Evolutionary conservation across 2,329 filamentous ascomycete species (phyloP).

Genomic region (Coniochaeta sp.): DNA sequence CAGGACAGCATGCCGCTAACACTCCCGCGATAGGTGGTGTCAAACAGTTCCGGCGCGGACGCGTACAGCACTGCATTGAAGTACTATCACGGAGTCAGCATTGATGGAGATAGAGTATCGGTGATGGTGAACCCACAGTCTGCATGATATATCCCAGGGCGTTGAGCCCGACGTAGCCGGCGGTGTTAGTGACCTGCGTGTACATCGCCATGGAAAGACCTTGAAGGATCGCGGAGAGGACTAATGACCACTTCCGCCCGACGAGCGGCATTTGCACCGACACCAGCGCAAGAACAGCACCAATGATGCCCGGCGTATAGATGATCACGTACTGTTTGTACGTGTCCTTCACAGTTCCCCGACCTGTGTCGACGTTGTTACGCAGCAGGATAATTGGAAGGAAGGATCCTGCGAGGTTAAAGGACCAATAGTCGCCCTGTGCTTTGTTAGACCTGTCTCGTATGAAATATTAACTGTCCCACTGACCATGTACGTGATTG

Average conservation of each 20-base stretch:
- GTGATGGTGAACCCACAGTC: not conserved
- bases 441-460: not conserved
- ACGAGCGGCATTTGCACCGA: slow-evolving; percentile 1
- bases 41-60: not conserved
- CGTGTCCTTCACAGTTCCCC: not conserved
- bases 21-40: not conserved
- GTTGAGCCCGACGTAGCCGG: not conserved
- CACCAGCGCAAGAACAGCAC: not conserved
- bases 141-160: not conserved
- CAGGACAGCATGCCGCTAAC: not conserved
- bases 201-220: not conserved
- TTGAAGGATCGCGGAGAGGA: not conserved
- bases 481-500: not conserved
- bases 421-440: slow-evolving; percentile 1
- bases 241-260: not conserved
- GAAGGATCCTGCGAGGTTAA: not conserved
- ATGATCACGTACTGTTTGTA: not conserved
- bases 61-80: not conserved
- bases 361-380: not conserved
- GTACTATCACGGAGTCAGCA: not conserved
- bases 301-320: not conserved
- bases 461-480: not conserved
- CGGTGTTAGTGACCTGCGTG: not conserved
- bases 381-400: not conserved
- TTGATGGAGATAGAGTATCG: too few relatives aligned